These are phyloP conservation scores for Crithidia acanthocephali DNA, from an alignment of 208 protist genomes.

Conservation along the genomic window DNA sequence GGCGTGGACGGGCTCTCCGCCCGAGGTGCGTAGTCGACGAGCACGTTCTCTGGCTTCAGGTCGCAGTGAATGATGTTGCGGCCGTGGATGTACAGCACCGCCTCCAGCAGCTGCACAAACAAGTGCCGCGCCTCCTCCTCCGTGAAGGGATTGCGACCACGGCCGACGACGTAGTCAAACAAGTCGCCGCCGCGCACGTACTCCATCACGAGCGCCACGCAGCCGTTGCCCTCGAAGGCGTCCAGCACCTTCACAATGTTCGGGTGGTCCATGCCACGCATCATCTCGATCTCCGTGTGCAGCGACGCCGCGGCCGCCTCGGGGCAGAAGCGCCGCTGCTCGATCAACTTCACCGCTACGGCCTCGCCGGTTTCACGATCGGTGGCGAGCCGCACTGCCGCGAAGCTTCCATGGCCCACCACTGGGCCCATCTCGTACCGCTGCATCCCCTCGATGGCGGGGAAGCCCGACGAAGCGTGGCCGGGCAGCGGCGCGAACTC, in stretches of 20 bases:
- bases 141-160: constrained; percentile 57
- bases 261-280: constrained; percentile 65
- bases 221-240: constrained; percentile 49
- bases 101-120: constrained; percentile 75
- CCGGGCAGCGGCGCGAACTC: constrained; percentile 23
- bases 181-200: constrained; percentile 71
- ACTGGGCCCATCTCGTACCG: constrained; percentile 51
- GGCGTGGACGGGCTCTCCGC: neutral
- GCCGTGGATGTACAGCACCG: constrained; percentile 65
- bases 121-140: constrained; percentile 64
- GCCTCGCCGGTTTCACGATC: constrained; percentile 35
- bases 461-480: neutral
- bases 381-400: constrained; percentile 54
- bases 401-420: constrained; percentile 71
- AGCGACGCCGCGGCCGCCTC: constrained; percentile 50
- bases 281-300: constrained; percentile 69
- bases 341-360: constrained; percentile 82
- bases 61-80: constrained; percentile 97
- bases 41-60: constrained; percentile 97
- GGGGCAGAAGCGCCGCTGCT: constrained; percentile 45
- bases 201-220: constrained; percentile 83
- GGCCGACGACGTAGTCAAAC: constrained; percentile 80
- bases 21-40: constrained; percentile 50
- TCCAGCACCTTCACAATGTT: constrained; percentile 73
- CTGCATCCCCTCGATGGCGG: constrained; percentile 22